phyloP scores from a whole-genome alignment of 2,329 filamentous ascomycete genomes.

The Fusarium piperis region DNA sequence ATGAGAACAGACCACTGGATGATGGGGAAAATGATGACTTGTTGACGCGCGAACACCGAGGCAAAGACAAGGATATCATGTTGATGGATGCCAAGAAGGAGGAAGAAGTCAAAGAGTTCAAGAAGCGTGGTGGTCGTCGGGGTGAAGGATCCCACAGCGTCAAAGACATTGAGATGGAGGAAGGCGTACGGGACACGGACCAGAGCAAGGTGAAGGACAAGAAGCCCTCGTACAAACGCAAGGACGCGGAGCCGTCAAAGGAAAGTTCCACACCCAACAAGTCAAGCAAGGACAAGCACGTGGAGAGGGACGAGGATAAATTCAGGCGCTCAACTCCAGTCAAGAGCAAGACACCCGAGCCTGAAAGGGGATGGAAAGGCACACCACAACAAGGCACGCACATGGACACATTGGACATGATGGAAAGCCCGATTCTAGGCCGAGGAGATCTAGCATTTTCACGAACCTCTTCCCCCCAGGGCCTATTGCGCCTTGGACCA shows the following conservation, averaged over 20 bases:
- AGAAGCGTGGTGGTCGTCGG: constrained; percentile 43
- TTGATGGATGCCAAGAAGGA: background rate
- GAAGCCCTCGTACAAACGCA: constrained; percentile 1
- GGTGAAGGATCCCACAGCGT: constrained; percentile 20
- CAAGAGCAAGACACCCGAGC: constrained; percentile 32
- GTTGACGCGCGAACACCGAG: background rate
- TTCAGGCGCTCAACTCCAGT: constrained; percentile 3
- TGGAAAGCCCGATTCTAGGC: constrained; percentile 53
- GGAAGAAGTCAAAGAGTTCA: background rate
- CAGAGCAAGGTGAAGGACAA: background rate
- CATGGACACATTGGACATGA: constrained; percentile 41
- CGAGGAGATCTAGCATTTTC: constrained; percentile 35
- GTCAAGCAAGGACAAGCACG: constrained; percentile 7
- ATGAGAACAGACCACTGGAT: constrained; percentile 6
- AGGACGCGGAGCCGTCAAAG: background rate
- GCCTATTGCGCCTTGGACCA: constrained; percentile 46
- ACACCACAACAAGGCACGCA: constrained; percentile 33
- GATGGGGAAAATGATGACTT: background rate
- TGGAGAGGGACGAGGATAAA: constrained; percentile 3
- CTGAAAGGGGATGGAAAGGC: constrained; percentile 38
- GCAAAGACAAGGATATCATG: background rate
- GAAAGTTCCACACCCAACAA: background rate
- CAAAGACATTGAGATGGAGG: constrained; percentile 6
- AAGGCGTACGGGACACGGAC: constrained; percentile 44
- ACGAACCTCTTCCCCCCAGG: constrained; percentile 31